Base-by-base conservation (phyloP, 2,329 filamentous ascomycete species). In the Pestalotiopsis sp. region DNA sequence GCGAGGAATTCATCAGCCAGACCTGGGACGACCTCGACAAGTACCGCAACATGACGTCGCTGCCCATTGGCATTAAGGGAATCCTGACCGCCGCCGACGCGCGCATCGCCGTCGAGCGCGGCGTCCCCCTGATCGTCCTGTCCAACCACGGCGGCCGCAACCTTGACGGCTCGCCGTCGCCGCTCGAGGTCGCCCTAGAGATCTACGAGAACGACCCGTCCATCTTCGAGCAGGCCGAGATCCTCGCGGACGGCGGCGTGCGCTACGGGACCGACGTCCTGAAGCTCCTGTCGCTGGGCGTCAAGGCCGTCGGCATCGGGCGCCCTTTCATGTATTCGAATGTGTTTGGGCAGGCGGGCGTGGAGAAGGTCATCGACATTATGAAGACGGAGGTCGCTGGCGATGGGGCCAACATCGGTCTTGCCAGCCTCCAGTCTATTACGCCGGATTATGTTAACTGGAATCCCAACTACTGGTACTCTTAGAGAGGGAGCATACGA, bases 271-370 rank as follows among this genome's bases (percentile, higher is more conserved):
- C 73, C 57, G 79, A 81, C 68, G 72, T 78, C 2, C 68, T 80
- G 57, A 78, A 78, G 70, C 68, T 79, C n/a, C 73, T 81, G 3
- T 77, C 78, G 0, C 72, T 80, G 7, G 78, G 79, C 7, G 79
- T 79, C 6, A 70, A 71, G 6, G 77, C 76, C 27, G 78, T 80
- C n/a, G 74, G 84, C 20, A 69, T 86, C 4, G 84, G 83, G 11
- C 73, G 84, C 14, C 78, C 81, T 9, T 78, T 84, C 70, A 84
- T 86, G 82, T 86, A 80, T 72, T 80, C 82, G 17, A 85, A 85
- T 71, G 75, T 81, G 20, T 86, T 82, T 70, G 85, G 84, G 5
- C 75, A 76, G 38, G 77, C 79, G 4, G 84, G 85, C 41, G 84
- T 87, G 0, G 72, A 74, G 66, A 79, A 77, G 70, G 80, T 77